A percentile compares a stretch with the other conserved stretches of the same genome.
These are phyloP conservation scores for Colletotrichum viniferum DNA, from an alignment of 2,329 filamentous ascomycete species.

Conservation along the genomic window DNA sequence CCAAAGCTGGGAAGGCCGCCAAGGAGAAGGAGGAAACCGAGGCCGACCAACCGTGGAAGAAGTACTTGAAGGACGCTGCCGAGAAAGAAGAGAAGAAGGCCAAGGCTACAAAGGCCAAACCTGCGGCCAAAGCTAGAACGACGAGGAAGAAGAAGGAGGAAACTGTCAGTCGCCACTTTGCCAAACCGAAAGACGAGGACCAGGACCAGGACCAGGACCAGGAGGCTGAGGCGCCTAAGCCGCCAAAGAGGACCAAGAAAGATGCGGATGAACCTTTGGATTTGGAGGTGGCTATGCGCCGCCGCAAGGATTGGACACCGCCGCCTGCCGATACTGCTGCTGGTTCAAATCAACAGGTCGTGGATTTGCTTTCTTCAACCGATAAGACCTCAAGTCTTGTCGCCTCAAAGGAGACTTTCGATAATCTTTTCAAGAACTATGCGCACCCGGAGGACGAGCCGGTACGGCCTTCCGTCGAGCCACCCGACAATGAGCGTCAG, in stretches of 20 bases:
- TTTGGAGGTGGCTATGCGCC: conserved; percentile 54
- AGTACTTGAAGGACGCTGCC: conserved; percentile 26
- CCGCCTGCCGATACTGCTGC: conserved; percentile 46
- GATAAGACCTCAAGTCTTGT: conserved; percentile 16
- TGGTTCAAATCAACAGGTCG: conserved; percentile 32
- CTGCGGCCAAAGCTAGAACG: conserved; percentile 21
- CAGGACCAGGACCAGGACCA: conserved; percentile 29
- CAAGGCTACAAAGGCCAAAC: conserved; percentile 25
- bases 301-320: conserved; percentile 73
- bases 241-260: neutral
- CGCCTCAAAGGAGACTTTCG: conserved; percentile 40
- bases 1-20: neutral
- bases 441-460: conserved; percentile 33
- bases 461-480: conserved; percentile 11
- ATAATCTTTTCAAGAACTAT: conserved; percentile 47
- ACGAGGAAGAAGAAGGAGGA: conserved; percentile 29
- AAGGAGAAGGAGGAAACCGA: neutral
- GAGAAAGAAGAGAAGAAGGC: neutral
- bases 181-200: conserved; percentile 16
- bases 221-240: neutral
- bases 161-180: conserved; percentile 39
- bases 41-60: conserved; percentile 37
- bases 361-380: conserved; percentile 34
- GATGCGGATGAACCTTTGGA: conserved; percentile 35
- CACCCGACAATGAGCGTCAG: conserved; percentile 30